Percentiles rank a stretch among this genome's conserved stretches.
phyloP scores from a whole-genome alignment of 225 moss, liverwort and hornwort genomes.

The Straminergon stramineum region DNA sequence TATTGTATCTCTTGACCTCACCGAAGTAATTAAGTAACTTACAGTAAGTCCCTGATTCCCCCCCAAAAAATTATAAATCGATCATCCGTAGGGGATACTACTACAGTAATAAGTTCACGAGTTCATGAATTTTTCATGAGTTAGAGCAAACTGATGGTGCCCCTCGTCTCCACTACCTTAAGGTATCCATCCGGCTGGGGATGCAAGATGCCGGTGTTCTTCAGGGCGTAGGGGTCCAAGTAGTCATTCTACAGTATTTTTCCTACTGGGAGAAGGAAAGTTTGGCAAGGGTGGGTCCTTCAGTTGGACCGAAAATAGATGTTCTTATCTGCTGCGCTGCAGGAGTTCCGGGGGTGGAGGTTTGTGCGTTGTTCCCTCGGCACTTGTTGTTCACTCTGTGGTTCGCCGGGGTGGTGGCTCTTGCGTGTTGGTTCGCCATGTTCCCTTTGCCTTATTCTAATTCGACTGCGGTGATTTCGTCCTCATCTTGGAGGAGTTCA shows the following conservation, averaged over 20 bases:
- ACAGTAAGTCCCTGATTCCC: not conserved
- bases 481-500: not conserved
- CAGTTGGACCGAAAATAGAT: not conserved
- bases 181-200: not conserved
- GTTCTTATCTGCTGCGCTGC: conserved; percentile 7
- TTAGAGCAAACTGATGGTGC: not conserved
- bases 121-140: not conserved
- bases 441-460: not conserved
- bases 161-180: too few species aligned
- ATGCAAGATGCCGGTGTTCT: not conserved
- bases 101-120: not conserved
- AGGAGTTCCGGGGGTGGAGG: not conserved
- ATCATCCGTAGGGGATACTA: not conserved
- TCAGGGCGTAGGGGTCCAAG: not conserved
- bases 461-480: not conserved
- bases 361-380: not conserved
- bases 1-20: not conserved
- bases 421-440: not conserved
- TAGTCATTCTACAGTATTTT: not conserved
- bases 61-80: not conserved
- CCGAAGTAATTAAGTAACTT: not conserved
- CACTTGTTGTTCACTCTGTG: not conserved
- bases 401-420: not conserved
- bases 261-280: not conserved
- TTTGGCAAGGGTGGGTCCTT: not conserved